phyloP scores from a whole-genome alignment of 176 grass and related monocot genomes.

The Poa pratensis region DNA sequence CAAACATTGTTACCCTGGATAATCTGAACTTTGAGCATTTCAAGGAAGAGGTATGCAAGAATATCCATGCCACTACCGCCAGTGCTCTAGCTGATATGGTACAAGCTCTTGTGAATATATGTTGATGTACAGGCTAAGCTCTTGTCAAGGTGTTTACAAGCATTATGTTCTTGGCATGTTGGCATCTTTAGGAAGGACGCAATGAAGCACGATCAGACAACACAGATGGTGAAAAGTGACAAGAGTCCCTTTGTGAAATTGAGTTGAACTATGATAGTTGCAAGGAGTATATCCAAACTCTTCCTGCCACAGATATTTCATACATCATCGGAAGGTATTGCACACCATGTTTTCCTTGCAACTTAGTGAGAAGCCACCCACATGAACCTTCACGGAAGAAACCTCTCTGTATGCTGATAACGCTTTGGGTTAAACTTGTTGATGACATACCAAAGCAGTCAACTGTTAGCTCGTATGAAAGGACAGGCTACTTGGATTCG shows the following conservation, averaged over 20 bases:
- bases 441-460: conserved; percentile 55
- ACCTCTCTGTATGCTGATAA: conserved; percentile 55
- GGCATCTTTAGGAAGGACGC: conserved; percentile 84
- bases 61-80: conserved; percentile 74
- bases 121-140: conserved; percentile 68
- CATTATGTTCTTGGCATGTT: conserved; percentile 78
- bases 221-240: conserved; percentile 65
- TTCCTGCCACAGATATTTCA: conserved; percentile 69
- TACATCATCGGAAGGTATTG: conserved; percentile 68
- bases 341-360: conserved; percentile 73
- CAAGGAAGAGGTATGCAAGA: conserved; percentile 93
- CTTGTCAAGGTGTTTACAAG: conserved; percentile 86
- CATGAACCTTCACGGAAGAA: conserved; percentile 79
- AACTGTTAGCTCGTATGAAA: conserved; percentile 45
- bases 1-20: conserved; percentile 85
- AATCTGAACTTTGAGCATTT: conserved; percentile 96
- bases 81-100: conserved; percentile 71
- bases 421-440: conserved; percentile 81
- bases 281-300: conserved; percentile 73
- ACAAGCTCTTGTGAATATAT: conserved; percentile 77
- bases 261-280: conserved; percentile 82
- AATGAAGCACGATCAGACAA: conserved; percentile 70
- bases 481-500: conserved; percentile 36
- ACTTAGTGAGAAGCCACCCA: conserved; percentile 57
- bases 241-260: conserved; percentile 65